A percentile compares a stretch with the other conserved stretches of the same genome.
These are phyloP conservation scores for Tulasnella calospora DNA, from an alignment of 768 basidiomycete genomes.

Conservation along the genomic window DNA sequence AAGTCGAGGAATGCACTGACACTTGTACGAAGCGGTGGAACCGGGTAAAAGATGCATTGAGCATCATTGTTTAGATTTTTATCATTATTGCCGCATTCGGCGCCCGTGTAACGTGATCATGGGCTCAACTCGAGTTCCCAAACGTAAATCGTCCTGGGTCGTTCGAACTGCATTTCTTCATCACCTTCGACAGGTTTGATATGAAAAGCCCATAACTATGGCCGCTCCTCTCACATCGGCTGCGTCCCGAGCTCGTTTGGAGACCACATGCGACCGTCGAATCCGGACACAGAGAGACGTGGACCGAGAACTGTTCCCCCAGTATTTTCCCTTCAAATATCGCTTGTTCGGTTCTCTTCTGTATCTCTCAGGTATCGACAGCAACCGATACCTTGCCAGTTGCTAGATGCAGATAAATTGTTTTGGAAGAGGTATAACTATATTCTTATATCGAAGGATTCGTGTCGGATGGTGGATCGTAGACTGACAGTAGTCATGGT, in stretches of 20 bases:
- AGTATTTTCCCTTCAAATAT: no score
- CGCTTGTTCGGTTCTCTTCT: no score
- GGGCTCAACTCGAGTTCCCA: background rate
- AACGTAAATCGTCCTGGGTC: background rate
- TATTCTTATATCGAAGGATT: no score
- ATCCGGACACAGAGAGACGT: background rate
- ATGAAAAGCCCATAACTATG: background rate
- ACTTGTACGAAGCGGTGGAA: background rate
- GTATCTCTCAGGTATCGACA: no score
- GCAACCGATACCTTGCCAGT: no score
- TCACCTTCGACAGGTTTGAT: background rate
- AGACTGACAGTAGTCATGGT: background rate
- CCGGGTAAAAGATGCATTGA: background rate
- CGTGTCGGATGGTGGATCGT: no score
- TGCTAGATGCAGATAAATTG: no score
- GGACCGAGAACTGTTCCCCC: no score
- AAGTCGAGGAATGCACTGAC: background rate
- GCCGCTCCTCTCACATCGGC: constrained; percentile 1
- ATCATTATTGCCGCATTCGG: background rate
- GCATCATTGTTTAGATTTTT: background rate
- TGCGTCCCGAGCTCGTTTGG: background rate
- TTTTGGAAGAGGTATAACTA: no score
- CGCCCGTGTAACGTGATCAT: background rate
- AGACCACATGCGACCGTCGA: constrained; percentile 6
- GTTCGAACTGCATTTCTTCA: background rate